phyloP scores from a whole-genome alignment of 2,329 filamentous ascomycete species.

The Talaromyces pinophilus region DNA sequence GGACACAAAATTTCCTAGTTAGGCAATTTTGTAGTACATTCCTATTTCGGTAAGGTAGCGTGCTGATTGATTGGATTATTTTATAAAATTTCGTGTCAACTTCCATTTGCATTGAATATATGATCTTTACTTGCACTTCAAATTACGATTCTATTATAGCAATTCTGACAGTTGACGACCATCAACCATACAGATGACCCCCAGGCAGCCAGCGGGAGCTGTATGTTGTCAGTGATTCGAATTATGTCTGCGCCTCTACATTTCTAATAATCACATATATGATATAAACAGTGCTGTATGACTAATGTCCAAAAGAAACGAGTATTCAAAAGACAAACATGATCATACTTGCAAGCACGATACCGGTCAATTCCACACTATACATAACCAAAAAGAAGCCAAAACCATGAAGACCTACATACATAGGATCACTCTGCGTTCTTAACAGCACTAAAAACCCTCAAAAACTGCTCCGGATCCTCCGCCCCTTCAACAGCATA shows the following conservation, averaged over 20 bases:
- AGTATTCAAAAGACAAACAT: no score
- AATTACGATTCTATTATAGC: not conserved
- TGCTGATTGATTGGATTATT: not conserved
- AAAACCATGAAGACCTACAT: no score
- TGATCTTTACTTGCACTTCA: not conserved
- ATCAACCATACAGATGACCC: no score
- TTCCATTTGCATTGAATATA: not conserved
- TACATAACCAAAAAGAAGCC: not conserved
- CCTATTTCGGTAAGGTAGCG: not conserved
- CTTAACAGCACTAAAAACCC: slow-evolving; percentile 60
- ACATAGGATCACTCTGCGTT: not conserved
- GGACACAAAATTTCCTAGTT: slow-evolving; percentile 1
- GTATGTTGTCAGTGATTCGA: no score
- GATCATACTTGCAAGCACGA: no score
- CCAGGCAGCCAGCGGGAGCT: no score
- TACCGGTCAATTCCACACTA: not conserved
- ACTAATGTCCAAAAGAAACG: no score
- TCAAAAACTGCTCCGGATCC: slow-evolving; percentile 55
- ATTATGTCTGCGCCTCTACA: no score
- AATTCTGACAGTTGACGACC: not conserved
- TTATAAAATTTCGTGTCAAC: not conserved
- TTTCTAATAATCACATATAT: no score
- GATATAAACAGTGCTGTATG: no score
- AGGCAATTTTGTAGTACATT: not conserved
- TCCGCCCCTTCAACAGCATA: slow-evolving; percentile 72